Conservation (phyloP, 805 yeast genomes). For the Isabelozyma rhagii region DNA sequence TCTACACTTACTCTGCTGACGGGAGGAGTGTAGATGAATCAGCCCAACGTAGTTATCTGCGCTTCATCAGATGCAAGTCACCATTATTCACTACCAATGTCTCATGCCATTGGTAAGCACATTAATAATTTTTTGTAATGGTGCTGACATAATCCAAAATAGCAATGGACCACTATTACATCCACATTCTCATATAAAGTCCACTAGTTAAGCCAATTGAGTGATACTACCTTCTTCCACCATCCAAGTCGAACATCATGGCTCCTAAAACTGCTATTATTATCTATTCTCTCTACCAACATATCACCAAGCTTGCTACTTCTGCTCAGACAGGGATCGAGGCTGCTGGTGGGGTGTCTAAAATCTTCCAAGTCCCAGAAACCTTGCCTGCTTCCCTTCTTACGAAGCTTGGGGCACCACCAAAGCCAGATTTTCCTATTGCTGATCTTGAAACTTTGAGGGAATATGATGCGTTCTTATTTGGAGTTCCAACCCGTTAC, state of each 20-base stretch:
- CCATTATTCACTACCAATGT: background rate
- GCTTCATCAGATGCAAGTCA: background rate
- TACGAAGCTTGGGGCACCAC: slow-evolving; percentile 13
- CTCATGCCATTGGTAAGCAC: background rate
- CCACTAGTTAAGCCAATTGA: no score
- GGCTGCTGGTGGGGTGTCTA: slow-evolving; percentile 60
- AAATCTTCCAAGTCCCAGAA: slow-evolving; percentile 53
- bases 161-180: background rate
- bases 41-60: background rate
- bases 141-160: background rate
- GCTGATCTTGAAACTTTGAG: slow-evolving; percentile 56
- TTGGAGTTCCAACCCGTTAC: slow-evolving; percentile 80
- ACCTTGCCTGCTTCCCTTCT: slow-evolving; percentile 16
- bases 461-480: slow-evolving; percentile 69
- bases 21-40: no score
- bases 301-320: slow-evolving; percentile 60
- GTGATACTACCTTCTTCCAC: no score
- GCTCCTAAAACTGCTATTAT: slow-evolving; percentile 28
- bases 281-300: slow-evolving; percentile 71
- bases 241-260: background rate
- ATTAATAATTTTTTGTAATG: background rate
- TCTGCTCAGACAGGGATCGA: slow-evolving; percentile 60
- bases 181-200: no score
- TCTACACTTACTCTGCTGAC: no score
- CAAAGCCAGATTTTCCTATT: slow-evolving; percentile 43